Evolutionary conservation across 495 filamentous ascomycete genomes (phyloP).

Genomic region (Chlorociboria aeruginascens): DNA sequence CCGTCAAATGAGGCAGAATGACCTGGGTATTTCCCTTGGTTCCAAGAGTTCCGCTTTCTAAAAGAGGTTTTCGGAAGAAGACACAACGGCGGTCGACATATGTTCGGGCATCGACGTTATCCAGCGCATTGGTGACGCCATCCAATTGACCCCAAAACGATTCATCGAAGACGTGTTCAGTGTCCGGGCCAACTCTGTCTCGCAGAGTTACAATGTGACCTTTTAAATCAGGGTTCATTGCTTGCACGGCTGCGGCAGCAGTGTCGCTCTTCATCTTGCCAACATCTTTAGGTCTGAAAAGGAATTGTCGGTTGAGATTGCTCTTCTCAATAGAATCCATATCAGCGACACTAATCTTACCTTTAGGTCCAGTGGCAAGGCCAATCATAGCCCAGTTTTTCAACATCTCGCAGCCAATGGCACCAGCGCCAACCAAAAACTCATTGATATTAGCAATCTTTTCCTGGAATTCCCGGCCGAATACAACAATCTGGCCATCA

Average conservation of each 20-base stretch:
- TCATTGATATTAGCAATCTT: slow-evolving; percentile 79
- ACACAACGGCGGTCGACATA: slow-evolving; percentile 97
- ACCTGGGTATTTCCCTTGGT: slow-evolving; percentile 99
- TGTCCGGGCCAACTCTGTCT: slow-evolving; percentile 86
- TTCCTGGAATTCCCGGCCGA: slow-evolving; percentile 86
- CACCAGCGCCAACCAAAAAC: slow-evolving; percentile 93
- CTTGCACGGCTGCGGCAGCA: slow-evolving; percentile 74
- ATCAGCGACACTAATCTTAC: slow-evolving; percentile 84
- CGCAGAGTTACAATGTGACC: slow-evolving; percentile 75
- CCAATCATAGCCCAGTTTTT: slow-evolving; percentile 99
- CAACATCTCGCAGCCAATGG: slow-evolving; percentile 97
- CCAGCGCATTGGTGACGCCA: slow-evolving; percentile 90
- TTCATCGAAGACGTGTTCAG: slow-evolving; percentile 91
- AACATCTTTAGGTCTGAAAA: slow-evolving; percentile 91
- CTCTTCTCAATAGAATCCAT: slow-evolving; percentile 99
- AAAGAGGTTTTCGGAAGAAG: slow-evolving; percentile 93
- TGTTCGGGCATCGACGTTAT: slow-evolving; percentile 94
- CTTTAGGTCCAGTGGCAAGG: slow-evolving; percentile 75
- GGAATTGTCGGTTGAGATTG: slow-evolving; percentile 95
- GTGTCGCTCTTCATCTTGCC: slow-evolving; percentile 96
- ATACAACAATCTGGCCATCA: slow-evolving; percentile 95
- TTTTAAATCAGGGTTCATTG: slow-evolving; percentile 87
- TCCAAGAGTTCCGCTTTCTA: slow-evolving; percentile 94
- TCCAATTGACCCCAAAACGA: slow-evolving; percentile 86
- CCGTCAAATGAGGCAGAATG: slow-evolving; percentile 77